Conservation (phyloP, 1,284 basidiomycete genomes). For the Coniophora puteana region DNA sequence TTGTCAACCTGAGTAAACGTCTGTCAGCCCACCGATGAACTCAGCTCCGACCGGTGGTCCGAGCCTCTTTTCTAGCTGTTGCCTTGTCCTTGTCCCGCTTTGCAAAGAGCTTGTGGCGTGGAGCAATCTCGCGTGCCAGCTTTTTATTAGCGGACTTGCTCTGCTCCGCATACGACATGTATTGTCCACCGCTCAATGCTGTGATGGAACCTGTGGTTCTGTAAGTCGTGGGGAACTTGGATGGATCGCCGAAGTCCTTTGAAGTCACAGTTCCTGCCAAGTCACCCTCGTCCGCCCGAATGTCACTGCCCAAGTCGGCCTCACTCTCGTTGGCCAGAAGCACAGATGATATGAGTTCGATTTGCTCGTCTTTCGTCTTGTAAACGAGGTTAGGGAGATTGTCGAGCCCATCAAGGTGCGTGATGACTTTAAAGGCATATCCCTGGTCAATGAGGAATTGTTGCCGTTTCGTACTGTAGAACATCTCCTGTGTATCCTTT, state of each 20-base stretch:
- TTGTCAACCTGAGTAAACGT: too few relatives aligned
- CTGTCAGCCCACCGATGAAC: constrained; percentile 1
- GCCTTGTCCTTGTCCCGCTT: constrained; percentile 74
- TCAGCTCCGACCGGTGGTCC: constrained; percentile 32
- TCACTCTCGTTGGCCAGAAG: constrained; percentile 90
- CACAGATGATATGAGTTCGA: constrained; percentile 91
- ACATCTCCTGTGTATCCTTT: constrained; percentile 99
- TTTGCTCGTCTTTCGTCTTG: constrained; percentile 88
- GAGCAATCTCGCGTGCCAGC: constrained; percentile 63
- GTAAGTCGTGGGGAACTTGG: constrained; percentile 68
- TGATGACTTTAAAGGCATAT: constrained; percentile 99
- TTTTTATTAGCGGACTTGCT: constrained; percentile 89
- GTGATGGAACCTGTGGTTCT: constrained; percentile 83
- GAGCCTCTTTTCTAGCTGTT: constrained; percentile 52
- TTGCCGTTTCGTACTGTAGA: constrained; percentile 98
- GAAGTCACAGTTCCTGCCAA: constrained; percentile 76
- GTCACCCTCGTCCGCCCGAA: constrained; percentile 74
- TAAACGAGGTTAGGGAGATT: constrained; percentile 89
- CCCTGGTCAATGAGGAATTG: constrained; percentile 99
- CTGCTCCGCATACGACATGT: constrained; percentile 90
- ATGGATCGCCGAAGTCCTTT: constrained; percentile 61
- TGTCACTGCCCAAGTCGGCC: constrained; percentile 85
- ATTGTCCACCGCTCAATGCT: constrained; percentile 83
- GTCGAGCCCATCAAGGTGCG: constrained; percentile 91
- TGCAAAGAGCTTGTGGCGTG: constrained; percentile 77